These are phyloP conservation scores for Carnegiea gigantea DNA, from an alignment of 179 eudicot species.

Conservation along the genomic window DNA sequence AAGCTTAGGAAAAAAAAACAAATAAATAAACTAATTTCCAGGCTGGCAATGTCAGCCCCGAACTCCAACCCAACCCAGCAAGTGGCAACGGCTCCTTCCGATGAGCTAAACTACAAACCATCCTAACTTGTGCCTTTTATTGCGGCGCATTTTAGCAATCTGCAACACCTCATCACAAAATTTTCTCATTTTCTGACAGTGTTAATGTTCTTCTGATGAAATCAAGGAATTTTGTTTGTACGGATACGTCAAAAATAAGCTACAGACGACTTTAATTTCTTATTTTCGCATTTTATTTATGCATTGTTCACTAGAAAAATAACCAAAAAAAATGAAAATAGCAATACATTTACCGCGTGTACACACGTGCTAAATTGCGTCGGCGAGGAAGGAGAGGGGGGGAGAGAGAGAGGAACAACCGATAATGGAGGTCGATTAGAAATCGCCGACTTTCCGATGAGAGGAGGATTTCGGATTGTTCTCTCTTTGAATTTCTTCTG, in stretches of 20 bases:
- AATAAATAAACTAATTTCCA: neutral
- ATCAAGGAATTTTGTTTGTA: slow-evolving; percentile 5
- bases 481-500: slow-evolving; percentile 41
- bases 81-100: neutral
- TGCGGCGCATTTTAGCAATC: neutral
- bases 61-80: slow-evolving; percentile 2
- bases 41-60: slow-evolving; percentile 6
- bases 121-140: neutral
- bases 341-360: slow-evolving; percentile 16
- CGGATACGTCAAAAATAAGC: neutral
- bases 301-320: slow-evolving; percentile 2
- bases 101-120: neutral
- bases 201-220: neutral
- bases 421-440: slow-evolving; percentile 29
- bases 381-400: neutral
- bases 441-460: slow-evolving; percentile 69
- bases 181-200: too few species aligned
- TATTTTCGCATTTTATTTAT: neutral
- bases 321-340: slow-evolving; percentile 3
- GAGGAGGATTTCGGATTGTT: slow-evolving; percentile 31
- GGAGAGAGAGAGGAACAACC: neutral
- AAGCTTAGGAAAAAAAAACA: neutral
- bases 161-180: too few species aligned
- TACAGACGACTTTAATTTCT: neutral
- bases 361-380: slow-evolving; percentile 3